Base-by-base conservation (phyloP, 352 stramenopile genomes). In the Phytophthora citrophthora region DNA sequence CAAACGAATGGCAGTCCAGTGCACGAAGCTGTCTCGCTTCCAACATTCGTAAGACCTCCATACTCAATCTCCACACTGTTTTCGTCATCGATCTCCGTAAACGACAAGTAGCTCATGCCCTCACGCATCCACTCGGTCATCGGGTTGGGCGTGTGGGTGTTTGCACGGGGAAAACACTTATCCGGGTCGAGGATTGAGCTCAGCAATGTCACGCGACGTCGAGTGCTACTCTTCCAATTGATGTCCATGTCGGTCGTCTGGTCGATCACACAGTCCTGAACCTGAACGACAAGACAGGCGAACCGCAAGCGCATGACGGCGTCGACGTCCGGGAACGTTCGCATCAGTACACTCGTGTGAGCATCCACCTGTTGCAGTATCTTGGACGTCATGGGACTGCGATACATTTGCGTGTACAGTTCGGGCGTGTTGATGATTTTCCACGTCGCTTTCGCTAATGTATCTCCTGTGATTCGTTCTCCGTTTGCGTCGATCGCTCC, bases 311-410 rank as follows among this genome's bases (percentile, higher is more conserved):
- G 38, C 73, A 80, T 80, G 31, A 66, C 46, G 1, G 58, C 65
- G 16, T 72, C 61, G n/a, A 70, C 65, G 20, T 84, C 76, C 0
- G 72, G 72, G 31, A 70, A 79, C 16, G 69, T 79, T 43, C 74
- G 73, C 69, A 84, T 66, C 7, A 81, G 15, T 2, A 84, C 66
- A 36, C 54, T 68, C 40, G 72, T 77, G 52, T 76, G 60, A 23
- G 64, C 70, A 27, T 84, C 72, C 51, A 81, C 70, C 2, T 59
- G 54, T 61, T 84, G 72, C 40, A 84, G 29, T 5, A 81, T 69
- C 23, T 68, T 70, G 4, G 76, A 84, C 15, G 66, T 64, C 70
- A 81, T 72, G 0, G 64, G 61, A 26, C 56, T 76, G 7, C 64
- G 65, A 40, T 84, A 84, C 53, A 84, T 70, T 38, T 70, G 46